These are phyloP conservation scores for Gloeostereum incarnatum DNA, from an alignment of 768 basidiomycete genomes.

Conservation along the genomic window DNA sequence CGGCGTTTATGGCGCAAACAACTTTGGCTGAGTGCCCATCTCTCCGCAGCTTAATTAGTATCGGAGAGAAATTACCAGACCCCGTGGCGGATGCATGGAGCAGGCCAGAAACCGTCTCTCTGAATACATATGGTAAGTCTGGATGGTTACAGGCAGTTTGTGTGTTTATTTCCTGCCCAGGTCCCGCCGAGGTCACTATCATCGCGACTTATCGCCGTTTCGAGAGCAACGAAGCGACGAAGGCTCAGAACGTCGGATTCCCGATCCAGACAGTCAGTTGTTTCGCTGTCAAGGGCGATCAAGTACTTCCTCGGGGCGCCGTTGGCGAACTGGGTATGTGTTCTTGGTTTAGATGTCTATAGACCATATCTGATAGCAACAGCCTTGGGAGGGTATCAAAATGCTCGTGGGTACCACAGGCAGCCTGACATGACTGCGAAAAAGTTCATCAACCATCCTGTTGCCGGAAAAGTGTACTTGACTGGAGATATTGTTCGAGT, in stretches of 20 bases:
- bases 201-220: conserved; percentile 6
- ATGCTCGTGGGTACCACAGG: conserved; percentile 15
- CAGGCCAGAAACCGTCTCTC: conserved; percentile 2
- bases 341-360: not conserved
- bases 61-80: conserved; percentile 5
- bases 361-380: not conserved
- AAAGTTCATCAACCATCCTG: conserved; percentile 18
- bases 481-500: conserved; percentile 18
- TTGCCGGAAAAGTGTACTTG: conserved; percentile 18
- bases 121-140: conserved; percentile 5
- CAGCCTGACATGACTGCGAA: conserved; percentile 17
- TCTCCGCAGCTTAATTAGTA: conserved; percentile 6
- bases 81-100: conserved; percentile 4
- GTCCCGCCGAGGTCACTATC: conserved; percentile 5
- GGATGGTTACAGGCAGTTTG: not conserved
- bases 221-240: conserved; percentile 1
- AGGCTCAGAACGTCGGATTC: conserved; percentile 5
- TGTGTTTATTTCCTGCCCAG: not conserved
- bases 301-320: conserved; percentile 4
- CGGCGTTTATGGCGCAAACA: conserved; percentile 6
- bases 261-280: conserved; percentile 6
- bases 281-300: conserved; percentile 2
- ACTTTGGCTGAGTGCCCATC: conserved; percentile 1
- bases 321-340: conserved; percentile 5
- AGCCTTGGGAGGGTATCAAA: conserved; percentile 13